phyloP scores from a whole-genome alignment of 305 asterid species.

The Solanum hybrid region DNA sequence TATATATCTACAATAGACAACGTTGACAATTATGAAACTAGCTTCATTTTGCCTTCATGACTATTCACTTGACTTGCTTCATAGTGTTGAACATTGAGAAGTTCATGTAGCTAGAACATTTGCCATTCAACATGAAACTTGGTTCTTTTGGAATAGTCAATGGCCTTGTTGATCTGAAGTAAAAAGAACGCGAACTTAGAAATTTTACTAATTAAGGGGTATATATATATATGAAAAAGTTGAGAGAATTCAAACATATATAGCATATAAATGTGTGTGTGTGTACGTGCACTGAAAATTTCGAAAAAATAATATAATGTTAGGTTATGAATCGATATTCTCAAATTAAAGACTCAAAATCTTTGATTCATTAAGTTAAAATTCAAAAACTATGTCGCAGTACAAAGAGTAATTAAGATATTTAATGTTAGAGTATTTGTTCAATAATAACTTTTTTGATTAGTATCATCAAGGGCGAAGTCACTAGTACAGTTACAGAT shows the following conservation, averaged over 20 bases:
- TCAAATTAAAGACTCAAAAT: background rate
- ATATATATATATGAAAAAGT: too few relatives aligned
- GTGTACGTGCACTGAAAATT: background rate
- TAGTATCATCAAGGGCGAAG: background rate
- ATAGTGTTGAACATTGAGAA: slow-evolving; percentile 3
- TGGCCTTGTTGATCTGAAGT: slow-evolving; percentile 56
- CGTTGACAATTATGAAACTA: background rate
- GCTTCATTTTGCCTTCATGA: background rate
- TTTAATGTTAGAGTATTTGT: too few relatives aligned
- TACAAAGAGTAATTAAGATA: too few relatives aligned
- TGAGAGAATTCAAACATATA: too few relatives aligned
- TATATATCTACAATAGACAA: background rate
- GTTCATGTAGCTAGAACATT: slow-evolving; percentile 33
- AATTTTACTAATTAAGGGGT: background rate
- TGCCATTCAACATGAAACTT: slow-evolving; percentile 33
- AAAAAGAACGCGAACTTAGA: background rate
- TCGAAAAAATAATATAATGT: background rate
- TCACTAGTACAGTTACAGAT: background rate
- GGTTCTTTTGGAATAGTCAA: slow-evolving; percentile 70
- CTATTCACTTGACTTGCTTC: slow-evolving; percentile 3
- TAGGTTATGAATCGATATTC: background rate
- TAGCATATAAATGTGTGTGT: too few relatives aligned
- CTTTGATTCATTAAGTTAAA: background rate
- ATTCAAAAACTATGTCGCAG: background rate
- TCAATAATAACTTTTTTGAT: too few relatives aligned